These are phyloP conservation scores for Ustilago hordei DNA, from an alignment of 1,284 basidiomycete genomes.

Conservation along the genomic window DNA sequence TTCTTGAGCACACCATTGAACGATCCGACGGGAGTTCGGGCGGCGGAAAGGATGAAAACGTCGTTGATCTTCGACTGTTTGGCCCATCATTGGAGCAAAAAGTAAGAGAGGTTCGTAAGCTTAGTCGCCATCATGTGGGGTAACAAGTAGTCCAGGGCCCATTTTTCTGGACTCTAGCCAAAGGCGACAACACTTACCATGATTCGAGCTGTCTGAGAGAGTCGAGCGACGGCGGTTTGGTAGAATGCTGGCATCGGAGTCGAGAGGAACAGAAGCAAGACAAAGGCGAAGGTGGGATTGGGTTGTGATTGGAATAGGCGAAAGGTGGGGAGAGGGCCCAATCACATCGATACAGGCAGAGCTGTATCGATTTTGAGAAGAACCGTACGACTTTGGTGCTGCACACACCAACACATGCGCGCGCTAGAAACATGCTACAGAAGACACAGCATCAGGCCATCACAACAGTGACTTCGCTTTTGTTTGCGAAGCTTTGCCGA, in stretches of 20 bases:
- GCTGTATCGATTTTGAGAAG: constrained; percentile 30
- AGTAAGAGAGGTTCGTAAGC: not conserved
- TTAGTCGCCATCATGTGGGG: constrained; percentile 7
- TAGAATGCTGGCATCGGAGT: constrained; percentile 57
- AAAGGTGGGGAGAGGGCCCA: constrained; percentile 35
- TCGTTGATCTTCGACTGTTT: constrained; percentile 69
- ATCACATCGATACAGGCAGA: constrained; percentile 14
- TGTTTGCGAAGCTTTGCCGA: not conserved
- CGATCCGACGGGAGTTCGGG: constrained; percentile 93
- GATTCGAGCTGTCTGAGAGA: constrained; percentile 57
- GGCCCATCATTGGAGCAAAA: not conserved
- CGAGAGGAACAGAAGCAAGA: constrained; percentile 11
- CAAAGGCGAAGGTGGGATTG: not conserved
- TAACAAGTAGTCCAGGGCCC: not conserved
- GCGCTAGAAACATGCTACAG: not conserved
- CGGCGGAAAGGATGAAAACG: constrained; percentile 94
- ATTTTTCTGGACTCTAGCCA: not conserved
- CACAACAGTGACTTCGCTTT: not conserved
- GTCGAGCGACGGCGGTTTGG: constrained; percentile 55
- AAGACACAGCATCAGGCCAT: constrained; percentile 2
- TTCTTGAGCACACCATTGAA: constrained; percentile 90
- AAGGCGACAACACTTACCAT: constrained; percentile 51
- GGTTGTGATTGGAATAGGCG: constrained; percentile 15
- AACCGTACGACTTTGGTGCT: constrained; percentile 36
- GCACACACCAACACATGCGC: not conserved